These are phyloP conservation scores for Wickerhamomyces strasburgensis DNA, from an alignment of 805 yeast genomes.

Conservation along the genomic window DNA sequence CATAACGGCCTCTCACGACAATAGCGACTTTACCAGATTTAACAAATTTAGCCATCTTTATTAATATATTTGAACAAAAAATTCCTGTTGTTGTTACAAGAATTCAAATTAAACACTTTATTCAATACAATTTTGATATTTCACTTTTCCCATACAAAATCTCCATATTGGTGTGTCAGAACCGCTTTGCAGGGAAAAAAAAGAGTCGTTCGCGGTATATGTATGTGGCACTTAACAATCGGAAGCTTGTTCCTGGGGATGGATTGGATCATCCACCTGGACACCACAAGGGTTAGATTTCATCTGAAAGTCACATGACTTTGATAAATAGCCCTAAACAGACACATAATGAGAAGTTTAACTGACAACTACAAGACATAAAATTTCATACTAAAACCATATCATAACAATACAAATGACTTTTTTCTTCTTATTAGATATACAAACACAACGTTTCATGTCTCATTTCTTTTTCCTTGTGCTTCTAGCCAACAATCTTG, in stretches of 20 bases:
- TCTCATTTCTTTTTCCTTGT: slow-evolving; percentile 31
- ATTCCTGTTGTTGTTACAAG: slow-evolving; percentile 4
- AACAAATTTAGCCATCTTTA: slow-evolving; percentile 93
- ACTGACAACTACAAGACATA: too few species aligned
- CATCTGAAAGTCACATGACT: too few species aligned
- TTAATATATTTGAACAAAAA: slow-evolving; percentile 9
- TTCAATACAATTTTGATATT: slow-evolving; percentile 22
- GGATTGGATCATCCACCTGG: too few species aligned
- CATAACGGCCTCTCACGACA: slow-evolving; percentile 76
- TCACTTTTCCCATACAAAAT: too few species aligned
- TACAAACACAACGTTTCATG: too few species aligned
- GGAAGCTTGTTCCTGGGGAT: too few species aligned
- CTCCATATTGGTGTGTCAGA: slow-evolving; percentile 1
- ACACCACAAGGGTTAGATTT: too few species aligned
- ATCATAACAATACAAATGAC: background rate
- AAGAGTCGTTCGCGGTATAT: slow-evolving; percentile 15
- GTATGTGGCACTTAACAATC: too few species aligned
- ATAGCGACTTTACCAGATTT: slow-evolving; percentile 96
- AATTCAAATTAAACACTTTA: background rate
- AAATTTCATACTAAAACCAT: too few species aligned
- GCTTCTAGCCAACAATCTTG: slow-evolving; percentile 52
- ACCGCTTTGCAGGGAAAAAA: slow-evolving; percentile 12
- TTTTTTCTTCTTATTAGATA: background rate
- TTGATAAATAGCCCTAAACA: too few species aligned
- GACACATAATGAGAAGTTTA: too few species aligned